These are phyloP conservation scores for Thalassia testudinum DNA, from an alignment of 116 monocot genomes.

Conservation along the genomic window DNA sequence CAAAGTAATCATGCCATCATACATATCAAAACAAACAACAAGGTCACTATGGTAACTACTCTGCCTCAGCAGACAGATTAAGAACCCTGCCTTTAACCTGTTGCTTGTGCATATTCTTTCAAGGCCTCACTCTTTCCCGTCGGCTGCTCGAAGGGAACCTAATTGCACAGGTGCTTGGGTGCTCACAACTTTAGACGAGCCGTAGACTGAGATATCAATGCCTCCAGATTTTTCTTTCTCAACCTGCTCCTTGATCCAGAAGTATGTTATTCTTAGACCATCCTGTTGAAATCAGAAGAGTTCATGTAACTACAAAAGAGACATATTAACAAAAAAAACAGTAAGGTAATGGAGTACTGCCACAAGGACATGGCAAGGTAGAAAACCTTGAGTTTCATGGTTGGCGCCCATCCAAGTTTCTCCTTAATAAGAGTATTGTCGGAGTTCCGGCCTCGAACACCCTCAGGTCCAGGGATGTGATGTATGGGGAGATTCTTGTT, in stretches of 20 bases:
- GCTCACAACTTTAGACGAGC: constrained; percentile 83
- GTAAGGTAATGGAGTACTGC: too few relatives aligned
- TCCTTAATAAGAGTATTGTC: constrained; percentile 93
- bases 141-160: constrained; percentile 92
- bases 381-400: constrained; percentile 89
- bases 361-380: not conserved
- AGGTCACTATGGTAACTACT: too few relatives aligned
- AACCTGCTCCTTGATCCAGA: constrained; percentile 90
- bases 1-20: too few relatives aligned
- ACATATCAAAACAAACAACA: too few relatives aligned
- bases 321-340: too few relatives aligned
- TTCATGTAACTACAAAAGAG: not conserved
- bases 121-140: constrained; percentile 92
- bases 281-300: constrained; percentile 27
- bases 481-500: constrained; percentile 82
- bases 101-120: too few relatives aligned
- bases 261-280: constrained; percentile 85
- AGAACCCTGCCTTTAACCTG: too few relatives aligned
- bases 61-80: too few relatives aligned
- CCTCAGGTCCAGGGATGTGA: constrained; percentile 98
- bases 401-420: constrained; percentile 92
- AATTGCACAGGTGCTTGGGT: constrained; percentile 95
- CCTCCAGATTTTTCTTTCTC: constrained; percentile 79
- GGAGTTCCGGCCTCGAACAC: constrained; percentile 94
- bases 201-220: constrained; percentile 56